These are phyloP conservation scores for Colletotrichum simmondsii DNA, from an alignment of 2,329 filamentous ascomycete species.

Conservation along the genomic window DNA sequence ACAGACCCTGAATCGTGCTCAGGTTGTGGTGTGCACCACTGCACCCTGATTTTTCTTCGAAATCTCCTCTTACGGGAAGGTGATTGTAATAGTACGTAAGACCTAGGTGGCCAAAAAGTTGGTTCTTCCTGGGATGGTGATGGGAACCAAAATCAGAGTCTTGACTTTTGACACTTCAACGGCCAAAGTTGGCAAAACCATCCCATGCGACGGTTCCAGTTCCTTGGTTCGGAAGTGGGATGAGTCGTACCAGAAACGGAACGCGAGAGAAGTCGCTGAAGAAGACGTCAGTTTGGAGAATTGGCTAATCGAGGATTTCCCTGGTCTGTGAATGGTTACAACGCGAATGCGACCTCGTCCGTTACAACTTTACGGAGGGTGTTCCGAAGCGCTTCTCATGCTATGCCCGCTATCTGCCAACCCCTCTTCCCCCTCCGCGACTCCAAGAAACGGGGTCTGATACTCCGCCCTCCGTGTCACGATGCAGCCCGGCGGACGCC, in stretches of 20 bases:
- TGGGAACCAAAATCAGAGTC: slow-evolving; percentile 5
- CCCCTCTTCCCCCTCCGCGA: not conserved
- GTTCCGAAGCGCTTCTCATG: slow-evolving; percentile 6
- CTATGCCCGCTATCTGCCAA: not conserved
- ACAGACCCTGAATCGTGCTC: slow-evolving; percentile 19
- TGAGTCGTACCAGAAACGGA: slow-evolving; percentile 6
- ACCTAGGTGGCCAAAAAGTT: not conserved
- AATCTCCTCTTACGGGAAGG: slow-evolving; percentile 1
- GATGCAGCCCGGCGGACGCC: not conserved
- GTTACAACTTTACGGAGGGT: slow-evolving; percentile 3
- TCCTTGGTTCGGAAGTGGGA: not conserved
- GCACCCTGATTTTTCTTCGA: slow-evolving; percentile 1
- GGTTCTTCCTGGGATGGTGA: slow-evolving; percentile 8
- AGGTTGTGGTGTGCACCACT: slow-evolving; percentile 5
- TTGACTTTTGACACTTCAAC: not conserved
- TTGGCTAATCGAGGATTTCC: not conserved
- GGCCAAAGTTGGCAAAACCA: not conserved
- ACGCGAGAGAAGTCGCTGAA: not conserved
- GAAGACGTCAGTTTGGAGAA: not conserved
- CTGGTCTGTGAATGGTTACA: not conserved
- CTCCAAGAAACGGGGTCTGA: not conserved
- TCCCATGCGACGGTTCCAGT: slow-evolving; percentile 19
- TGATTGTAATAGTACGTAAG: not conserved
- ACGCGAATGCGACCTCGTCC: slow-evolving; percentile 9
- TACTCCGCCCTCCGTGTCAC: not conserved